A percentile compares a stretch with the other conserved stretches of the same genome.
phyloP scores from a whole-genome alignment of 331 rosid genomes.

The Quercus tomentella region DNA sequence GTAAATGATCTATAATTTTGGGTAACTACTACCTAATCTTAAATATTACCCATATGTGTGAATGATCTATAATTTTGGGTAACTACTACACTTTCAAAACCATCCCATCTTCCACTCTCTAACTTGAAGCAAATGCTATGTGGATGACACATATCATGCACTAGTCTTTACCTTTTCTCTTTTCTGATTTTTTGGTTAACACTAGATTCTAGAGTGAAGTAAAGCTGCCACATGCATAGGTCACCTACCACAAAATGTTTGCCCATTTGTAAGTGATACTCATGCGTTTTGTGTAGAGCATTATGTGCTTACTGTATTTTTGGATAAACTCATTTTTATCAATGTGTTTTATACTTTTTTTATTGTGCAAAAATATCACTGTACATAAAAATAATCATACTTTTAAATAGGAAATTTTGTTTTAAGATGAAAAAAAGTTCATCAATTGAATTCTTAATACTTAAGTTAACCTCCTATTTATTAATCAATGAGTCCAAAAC shows the following conservation, averaged over 20 bases:
- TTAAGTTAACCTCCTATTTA: too few species aligned
- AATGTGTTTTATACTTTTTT: too few species aligned
- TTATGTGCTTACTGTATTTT: too few species aligned
- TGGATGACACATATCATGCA: background rate
- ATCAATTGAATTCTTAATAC: too few species aligned
- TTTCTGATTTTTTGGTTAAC: background rate
- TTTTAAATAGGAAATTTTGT: too few species aligned
- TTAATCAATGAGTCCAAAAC: background rate
- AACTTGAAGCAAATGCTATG: background rate
- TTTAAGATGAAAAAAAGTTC: too few species aligned
- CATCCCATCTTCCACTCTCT: background rate
- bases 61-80: too few species aligned
- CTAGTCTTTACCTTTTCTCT: background rate
- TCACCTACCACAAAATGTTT: background rate
- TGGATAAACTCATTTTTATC: too few species aligned
- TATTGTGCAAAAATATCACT: too few species aligned
- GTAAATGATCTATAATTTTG: too few species aligned
- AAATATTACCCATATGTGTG: too few species aligned
- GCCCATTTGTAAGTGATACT: background rate
- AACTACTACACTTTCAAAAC: background rate
- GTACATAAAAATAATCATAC: too few species aligned
- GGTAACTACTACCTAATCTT: background rate
- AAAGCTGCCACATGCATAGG: conserved; percentile 7
- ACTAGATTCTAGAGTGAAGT: background rate
- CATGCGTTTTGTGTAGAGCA: background rate